Evolutionary conservation across 164 flowering plant genomes (phyloP).

Genomic region (Malania oleifera): DNA sequence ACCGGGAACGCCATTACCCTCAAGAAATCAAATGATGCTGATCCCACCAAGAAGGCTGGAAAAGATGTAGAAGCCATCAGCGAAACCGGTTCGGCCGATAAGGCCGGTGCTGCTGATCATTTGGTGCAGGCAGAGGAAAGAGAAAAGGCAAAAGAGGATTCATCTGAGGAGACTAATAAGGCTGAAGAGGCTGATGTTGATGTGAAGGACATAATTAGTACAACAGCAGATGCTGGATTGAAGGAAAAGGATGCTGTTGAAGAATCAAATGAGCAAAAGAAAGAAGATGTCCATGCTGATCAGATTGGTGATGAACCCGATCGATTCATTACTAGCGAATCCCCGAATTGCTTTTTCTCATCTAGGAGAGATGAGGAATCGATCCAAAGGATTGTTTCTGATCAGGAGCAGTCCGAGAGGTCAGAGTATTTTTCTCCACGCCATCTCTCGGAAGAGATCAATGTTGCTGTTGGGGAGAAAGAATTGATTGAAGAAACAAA

Average conservation of each 20-base stretch:
- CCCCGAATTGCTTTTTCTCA: slow-evolving; percentile 7
- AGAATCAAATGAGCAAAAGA: background rate
- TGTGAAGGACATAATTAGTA: too few relatives aligned
- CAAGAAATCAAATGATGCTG: slow-evolving; percentile 19
- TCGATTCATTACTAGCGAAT: slow-evolving; percentile 5
- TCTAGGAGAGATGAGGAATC: slow-evolving; percentile 11
- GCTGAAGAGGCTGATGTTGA: background rate
- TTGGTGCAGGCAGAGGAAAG: too few relatives aligned
- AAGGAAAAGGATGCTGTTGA: too few relatives aligned
- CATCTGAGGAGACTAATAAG: background rate
- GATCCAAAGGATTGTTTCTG: background rate
- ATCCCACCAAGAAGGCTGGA: slow-evolving; percentile 4
- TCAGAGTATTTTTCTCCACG: slow-evolving; percentile 8
- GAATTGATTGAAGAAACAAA: background rate
- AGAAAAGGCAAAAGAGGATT: background rate
- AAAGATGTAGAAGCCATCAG: slow-evolving; percentile 1
- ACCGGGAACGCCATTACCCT: slow-evolving; percentile 24
- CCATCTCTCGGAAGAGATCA: background rate
- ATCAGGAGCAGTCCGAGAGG: too few relatives aligned
- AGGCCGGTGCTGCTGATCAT: background rate
- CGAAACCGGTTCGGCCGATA: background rate
- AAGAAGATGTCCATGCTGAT: background rate
- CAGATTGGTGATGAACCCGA: background rate
- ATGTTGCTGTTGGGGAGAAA: background rate
- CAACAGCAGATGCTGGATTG: too few relatives aligned